A percentile compares a stretch with the other conserved stretches of the same genome.
Conservation (phyloP, 2,329 filamentous ascomycete genomes). For the Simplicillium aogashimaense region DNA sequence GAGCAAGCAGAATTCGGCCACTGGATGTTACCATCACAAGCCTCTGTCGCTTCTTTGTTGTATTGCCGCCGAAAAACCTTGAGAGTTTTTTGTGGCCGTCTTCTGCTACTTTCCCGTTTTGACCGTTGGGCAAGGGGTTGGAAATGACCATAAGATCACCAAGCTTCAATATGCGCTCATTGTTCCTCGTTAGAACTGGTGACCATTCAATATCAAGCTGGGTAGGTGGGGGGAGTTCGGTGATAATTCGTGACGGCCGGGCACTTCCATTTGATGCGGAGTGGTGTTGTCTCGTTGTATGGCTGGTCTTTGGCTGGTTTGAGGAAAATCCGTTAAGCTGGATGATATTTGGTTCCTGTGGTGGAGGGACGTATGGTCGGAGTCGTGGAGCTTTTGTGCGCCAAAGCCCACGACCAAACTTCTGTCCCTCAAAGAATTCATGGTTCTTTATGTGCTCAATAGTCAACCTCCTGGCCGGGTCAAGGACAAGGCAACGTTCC, state of each 20-base stretch:
- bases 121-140: conserved; percentile 65
- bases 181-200: conserved; percentile 79
- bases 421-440: conserved; percentile 82
- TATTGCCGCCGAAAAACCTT: conserved; percentile 84
- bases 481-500: conserved; percentile 80
- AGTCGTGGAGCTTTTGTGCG: conserved; percentile 80
- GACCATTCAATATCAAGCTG: conserved; percentile 99
- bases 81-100: conserved; percentile 81
- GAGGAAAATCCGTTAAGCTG: conserved; percentile 53
- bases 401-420: conserved; percentile 80
- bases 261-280: conserved; percentile 32
- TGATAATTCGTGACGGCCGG: conserved; percentile 74
- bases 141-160: conserved; percentile 83
- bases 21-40: conserved; percentile 93
- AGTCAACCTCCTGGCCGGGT: conserved; percentile 73
- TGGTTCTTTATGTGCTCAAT: conserved; percentile 97
- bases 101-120: conserved; percentile 59
- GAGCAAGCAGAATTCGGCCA: conserved; percentile 79
- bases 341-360: conserved; percentile 64
- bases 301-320: conserved; percentile 15
- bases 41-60: conserved; percentile 84
- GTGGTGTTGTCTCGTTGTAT: conserved; percentile 23
- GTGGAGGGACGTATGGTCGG: conserved; percentile 70
- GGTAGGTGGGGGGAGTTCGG: conserved; percentile 89
- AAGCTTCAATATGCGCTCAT: conserved; percentile 89